Evolutionary conservation across 148 eudicot genomes (phyloP).

Genomic region (Dysphania ambrosioides): DNA sequence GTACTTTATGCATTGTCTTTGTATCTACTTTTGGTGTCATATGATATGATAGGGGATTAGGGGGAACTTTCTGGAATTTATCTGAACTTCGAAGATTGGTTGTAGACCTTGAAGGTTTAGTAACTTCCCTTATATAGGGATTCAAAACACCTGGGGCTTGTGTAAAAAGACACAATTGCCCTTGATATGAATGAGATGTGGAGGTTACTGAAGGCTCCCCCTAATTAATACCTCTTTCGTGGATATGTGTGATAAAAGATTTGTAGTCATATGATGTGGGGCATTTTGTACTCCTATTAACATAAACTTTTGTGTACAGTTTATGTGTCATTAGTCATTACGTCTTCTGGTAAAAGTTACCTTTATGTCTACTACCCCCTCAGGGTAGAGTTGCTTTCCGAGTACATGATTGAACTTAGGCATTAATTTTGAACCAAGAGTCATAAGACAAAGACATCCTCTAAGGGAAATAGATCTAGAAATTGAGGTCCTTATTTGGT

Average conservation of each 20-base stretch:
- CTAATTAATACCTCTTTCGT: not conserved
- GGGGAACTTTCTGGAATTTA: constrained; percentile 7
- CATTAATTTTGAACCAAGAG: constrained; percentile 12
- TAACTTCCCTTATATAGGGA: constrained; percentile 29
- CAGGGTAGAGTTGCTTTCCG: constrained; percentile 26
- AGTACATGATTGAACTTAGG: constrained; percentile 18
- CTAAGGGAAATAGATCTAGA: not conserved
- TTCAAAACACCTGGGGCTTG: constrained; percentile 12
- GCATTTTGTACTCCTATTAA: constrained; percentile 14
- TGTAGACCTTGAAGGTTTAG: constrained; percentile 26
- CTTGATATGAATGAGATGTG: constrained; percentile 9
- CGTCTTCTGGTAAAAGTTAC: constrained; percentile 6
- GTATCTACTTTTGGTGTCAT: not conserved
- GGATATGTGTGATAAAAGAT: constrained; percentile 18
- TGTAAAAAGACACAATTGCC: constrained; percentile 28
- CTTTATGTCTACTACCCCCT: constrained; percentile 23
- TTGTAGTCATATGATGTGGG: constrained; percentile 23
- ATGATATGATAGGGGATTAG: constrained; percentile 10
- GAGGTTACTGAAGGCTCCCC: not conserved
- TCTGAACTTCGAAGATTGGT: constrained; percentile 27
- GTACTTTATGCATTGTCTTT: constrained; percentile 14
- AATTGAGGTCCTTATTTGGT: no score
- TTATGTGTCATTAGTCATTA: constrained; percentile 21
- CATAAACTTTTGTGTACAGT: constrained; percentile 2
- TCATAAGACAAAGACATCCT: constrained; percentile 1